phyloP scores from a whole-genome alignment of 371 early-diverging fungal genomes.

The Mucor sp. region DNA sequence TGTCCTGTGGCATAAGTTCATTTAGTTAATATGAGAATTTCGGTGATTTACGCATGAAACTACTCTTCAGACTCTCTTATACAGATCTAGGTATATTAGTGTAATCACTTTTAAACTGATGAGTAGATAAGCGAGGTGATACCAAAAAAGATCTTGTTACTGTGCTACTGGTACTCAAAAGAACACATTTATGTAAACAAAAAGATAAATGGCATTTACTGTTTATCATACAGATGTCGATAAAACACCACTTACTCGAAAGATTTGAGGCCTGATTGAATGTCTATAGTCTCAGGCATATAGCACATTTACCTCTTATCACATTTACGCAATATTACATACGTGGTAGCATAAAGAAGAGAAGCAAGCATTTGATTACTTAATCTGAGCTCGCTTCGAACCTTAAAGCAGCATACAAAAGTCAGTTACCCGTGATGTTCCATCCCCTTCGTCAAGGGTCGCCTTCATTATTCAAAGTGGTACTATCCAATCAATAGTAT shows the following conservation, averaged over 20 bases:
- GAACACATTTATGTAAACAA: neutral
- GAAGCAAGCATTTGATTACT: neutral
- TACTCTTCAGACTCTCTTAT: too few relatives aligned
- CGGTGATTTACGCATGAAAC: too few relatives aligned
- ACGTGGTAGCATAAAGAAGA: neutral
- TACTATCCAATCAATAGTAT: neutral
- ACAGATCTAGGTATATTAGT: too few relatives aligned
- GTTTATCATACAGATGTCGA: neutral
- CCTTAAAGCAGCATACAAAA: neutral
- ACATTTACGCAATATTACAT: too few relatives aligned
- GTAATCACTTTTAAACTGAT: neutral
- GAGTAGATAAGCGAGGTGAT: neutral
- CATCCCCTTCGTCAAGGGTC: neutral
- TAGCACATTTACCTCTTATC: too few relatives aligned
- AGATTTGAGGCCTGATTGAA: too few relatives aligned
- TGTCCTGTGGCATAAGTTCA: too few relatives aligned
- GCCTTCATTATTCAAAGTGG: neutral
- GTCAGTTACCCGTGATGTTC: neutral
- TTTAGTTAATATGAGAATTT: too few relatives aligned
- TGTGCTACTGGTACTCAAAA: neutral
- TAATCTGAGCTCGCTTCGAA: neutral
- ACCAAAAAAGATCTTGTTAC: neutral
- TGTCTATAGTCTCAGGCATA: too few relatives aligned
- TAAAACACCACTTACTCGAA: too few relatives aligned
- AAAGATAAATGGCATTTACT: neutral